Base-by-base conservation (phyloP, 768 basidiomycete genomes). In the Mycena polygramma region DNA sequence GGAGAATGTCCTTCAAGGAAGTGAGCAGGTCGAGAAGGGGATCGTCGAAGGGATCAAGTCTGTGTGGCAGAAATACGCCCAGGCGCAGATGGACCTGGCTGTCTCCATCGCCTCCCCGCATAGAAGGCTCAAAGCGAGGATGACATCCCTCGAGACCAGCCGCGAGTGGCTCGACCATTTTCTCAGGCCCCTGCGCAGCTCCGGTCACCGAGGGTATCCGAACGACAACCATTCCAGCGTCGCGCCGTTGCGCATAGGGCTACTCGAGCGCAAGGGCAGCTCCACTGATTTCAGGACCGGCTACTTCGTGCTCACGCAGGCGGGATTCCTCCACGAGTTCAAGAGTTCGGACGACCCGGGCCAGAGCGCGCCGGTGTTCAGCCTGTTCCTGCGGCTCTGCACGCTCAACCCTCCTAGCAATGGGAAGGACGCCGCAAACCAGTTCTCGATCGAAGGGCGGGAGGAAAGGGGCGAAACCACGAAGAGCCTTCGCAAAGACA, bases 301-400 rank as follows among this genome's bases (percentile, higher is more conserved):
- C 2, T 98, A 92, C 82, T 99, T 91, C 79, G 92, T 98, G 64
- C 92, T 99, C 67, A 98, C 97, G 0, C 90, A 98, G 7, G 94
- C 98, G n/a, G 97, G 97, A 2, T 99, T 96, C 87, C 85, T 99
- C 36, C 97, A 99, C 84, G 95, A 97, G 77, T 98, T 92, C 80
- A 79, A 87, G 10, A 88, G 91, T 9, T 92, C 92, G 19, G 96
- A 98, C 13, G 74, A 81, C 30, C 75, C 81, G 61, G 83, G 82
- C 62, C 85, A 87, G 62, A 81, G 84, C 46, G 80, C 82, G 26
- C 97, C 97, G 11, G 79, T 90, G 10, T 97, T 97, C 81, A 91
- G 89, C 15, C 84, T 99, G 55, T 99, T 99, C 89, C 86, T 99
- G 1, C 97, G 98, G 1, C 89, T 92, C 51, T 99, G 97, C 81